Percentiles rank a stretch among this genome's conserved stretches.
Evolutionary conservation across 768 basidiomycete genomes (phyloP).

Genomic region (Auriculariales sp.): DNA sequence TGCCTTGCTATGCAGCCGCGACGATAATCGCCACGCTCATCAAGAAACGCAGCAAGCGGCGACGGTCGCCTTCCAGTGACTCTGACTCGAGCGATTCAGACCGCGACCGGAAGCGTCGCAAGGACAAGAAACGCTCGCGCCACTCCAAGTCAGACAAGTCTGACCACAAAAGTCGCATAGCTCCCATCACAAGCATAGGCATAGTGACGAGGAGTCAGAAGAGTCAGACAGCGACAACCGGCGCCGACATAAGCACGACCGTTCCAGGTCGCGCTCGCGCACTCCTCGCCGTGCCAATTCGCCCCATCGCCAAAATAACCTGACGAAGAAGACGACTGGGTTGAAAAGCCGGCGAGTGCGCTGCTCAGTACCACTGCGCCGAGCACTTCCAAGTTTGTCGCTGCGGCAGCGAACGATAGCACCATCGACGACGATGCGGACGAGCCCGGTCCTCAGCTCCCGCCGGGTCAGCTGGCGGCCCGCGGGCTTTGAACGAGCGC

Average conservation of each 20-base stretch:
- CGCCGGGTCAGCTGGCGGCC: slow-evolving; percentile 25
- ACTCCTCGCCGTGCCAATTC: too few species aligned
- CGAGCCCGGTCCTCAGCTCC: slow-evolving; percentile 71
- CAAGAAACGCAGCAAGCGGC: slow-evolving; percentile 26
- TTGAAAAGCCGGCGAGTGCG: slow-evolving; percentile 33
- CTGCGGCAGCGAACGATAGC: slow-evolving; percentile 10
- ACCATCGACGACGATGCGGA: slow-evolving; percentile 37
- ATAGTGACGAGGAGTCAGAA: slow-evolving; percentile 11
- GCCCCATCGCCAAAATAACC: too few species aligned
- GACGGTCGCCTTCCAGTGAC: slow-evolving; percentile 30
- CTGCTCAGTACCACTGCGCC: slow-evolving; percentile 14
- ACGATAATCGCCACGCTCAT: slow-evolving; percentile 44
- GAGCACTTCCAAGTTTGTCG: slow-evolving; percentile 3
- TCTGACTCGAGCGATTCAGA: slow-evolving; percentile 27
- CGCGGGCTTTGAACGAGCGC: slow-evolving; percentile 54
- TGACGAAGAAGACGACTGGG: slow-evolving; percentile 50
- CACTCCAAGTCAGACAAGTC: slow-evolving; percentile 10
- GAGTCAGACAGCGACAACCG: slow-evolving; percentile 13
- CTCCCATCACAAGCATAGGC: slow-evolving; percentile 12
- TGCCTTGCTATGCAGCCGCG: slow-evolving; percentile 1
- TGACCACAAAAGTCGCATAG: slow-evolving; percentile 20
- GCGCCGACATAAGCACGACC: slow-evolving; percentile 5
- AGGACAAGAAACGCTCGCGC: slow-evolving; percentile 37
- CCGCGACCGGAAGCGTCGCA: slow-evolving; percentile 38
- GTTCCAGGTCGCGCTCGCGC: slow-evolving; percentile 8